Conservation (phyloP, 768 basidiomycete species). For the Mycena filopes region DNA sequence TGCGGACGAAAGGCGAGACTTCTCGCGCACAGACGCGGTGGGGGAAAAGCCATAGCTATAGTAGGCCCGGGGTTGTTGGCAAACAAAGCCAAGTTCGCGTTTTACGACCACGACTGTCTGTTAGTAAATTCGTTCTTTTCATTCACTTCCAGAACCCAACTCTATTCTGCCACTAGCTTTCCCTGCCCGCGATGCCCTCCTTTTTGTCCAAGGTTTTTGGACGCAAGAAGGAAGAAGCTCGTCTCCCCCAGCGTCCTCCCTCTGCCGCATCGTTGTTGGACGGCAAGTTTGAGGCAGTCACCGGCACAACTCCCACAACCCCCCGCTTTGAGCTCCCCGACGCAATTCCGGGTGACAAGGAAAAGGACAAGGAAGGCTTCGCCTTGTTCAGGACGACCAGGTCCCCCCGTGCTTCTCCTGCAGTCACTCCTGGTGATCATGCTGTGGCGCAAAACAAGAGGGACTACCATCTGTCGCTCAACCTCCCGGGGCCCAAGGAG, state of each 20-base stretch:
- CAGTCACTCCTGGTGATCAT: constrained; percentile 35
- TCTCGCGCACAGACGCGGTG: constrained; percentile 5
- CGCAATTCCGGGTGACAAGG: constrained; percentile 44
- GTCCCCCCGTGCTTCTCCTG: constrained; percentile 51
- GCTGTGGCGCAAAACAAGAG: constrained; percentile 40
- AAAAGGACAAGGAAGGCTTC: constrained; percentile 58
- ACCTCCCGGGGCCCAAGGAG: constrained; percentile 64
- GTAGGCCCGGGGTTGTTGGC: neutral
- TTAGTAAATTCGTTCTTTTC: constrained; percentile 12
- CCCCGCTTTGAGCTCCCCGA: constrained; percentile 44
- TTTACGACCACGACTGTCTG: constrained; percentile 9
- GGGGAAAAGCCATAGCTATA: constrained; percentile 13
- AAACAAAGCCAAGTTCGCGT: neutral
- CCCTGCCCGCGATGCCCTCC: constrained; percentile 26
- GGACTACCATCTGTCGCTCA: constrained; percentile 66
- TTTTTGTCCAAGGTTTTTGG: constrained; percentile 30
- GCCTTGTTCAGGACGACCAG: constrained; percentile 60
- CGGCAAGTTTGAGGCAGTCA: constrained; percentile 80
- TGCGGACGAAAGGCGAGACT: too few species aligned
- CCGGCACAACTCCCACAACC: constrained; percentile 57
- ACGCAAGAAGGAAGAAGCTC: constrained; percentile 47
- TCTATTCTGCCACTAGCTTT: constrained; percentile 4
- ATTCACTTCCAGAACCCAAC: constrained; percentile 20
- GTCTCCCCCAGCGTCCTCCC: constrained; percentile 45
- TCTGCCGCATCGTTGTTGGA: constrained; percentile 66